These are phyloP conservation scores for Posidonia australis DNA, from an alignment of 106 monocot species.

Conservation along the genomic window DNA sequence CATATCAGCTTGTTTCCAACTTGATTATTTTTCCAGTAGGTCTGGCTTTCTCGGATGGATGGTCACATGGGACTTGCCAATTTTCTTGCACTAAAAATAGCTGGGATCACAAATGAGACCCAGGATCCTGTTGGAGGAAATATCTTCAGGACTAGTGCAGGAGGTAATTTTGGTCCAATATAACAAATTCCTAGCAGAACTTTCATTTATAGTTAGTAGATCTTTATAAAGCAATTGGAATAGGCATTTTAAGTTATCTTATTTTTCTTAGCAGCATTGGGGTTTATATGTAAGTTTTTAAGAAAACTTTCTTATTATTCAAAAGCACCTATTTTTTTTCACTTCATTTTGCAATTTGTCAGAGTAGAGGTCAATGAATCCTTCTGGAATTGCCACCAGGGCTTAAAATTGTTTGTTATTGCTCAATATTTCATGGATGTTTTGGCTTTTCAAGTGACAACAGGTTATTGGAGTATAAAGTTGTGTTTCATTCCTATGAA, in stretches of 20 bases:
- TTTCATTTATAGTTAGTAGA: too few species aligned
- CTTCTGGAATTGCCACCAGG: too few species aligned
- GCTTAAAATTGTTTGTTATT: too few species aligned
- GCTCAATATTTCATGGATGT: too few species aligned
- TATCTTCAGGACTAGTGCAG: slow-evolving; percentile 35
- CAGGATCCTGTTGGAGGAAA: slow-evolving; percentile 77
- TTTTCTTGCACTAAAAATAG: slow-evolving; percentile 57
- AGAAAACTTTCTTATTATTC: not conserved
- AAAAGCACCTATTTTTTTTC: too few species aligned
- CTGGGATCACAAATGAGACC: slow-evolving; percentile 52
- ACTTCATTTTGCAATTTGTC: too few species aligned
- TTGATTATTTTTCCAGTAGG: slow-evolving; percentile 16
- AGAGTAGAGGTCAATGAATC: too few species aligned
- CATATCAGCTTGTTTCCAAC: slow-evolving; percentile 1
- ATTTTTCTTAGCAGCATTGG: not conserved
- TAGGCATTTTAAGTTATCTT: slow-evolving; percentile 1
- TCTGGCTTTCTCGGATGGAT: slow-evolving; percentile 93
- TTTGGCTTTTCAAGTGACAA: too few species aligned
- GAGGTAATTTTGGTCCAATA: slow-evolving; percentile 39
- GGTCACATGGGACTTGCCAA: slow-evolving; percentile 95
- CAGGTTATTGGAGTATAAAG: too few species aligned
- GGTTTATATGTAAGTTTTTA: not conserved
- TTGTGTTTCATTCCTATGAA: too few species aligned
- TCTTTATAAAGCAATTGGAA: too few species aligned
- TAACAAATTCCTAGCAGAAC: too few species aligned